Base-by-base conservation (phyloP, 257 asterid species). In the Solanum piurae region DNA sequence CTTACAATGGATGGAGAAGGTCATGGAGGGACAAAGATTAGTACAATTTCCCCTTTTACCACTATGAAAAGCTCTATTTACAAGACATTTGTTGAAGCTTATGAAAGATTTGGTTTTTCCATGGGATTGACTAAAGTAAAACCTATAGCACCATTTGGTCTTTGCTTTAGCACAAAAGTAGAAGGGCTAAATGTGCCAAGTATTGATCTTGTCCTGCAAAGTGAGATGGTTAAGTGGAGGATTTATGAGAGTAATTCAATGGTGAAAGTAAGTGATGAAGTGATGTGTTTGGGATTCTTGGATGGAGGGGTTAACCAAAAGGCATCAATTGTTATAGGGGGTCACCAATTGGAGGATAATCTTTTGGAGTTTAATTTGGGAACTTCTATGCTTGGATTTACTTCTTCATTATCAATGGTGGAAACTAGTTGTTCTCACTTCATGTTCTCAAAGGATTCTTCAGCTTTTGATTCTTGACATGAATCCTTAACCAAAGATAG, bases 201-300 rank as follows among this genome's bases (percentile, higher is more conserved):
- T 5, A 86, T 94, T 72, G 98, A 96, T 84, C 93, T 96, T 74
- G 93, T 91, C 66, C 44, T 96, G 93, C 99, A 96, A 40, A 95
- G 99, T 93, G 98, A 95, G 92, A 91, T 94, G 95, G 98, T 96
- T 85, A 94, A 91, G 88, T 94, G 96, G 98, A 93, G 93, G 84
- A 87, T 96, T 27, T 69, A 82, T 82, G 94, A 95, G 18, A 92
- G 93, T 90, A 94, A 95, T 79, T 92, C 94, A 33, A 88, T 96
- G 98, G 98, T 96, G 37, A 75, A 66, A 64, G 92, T 94, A 9
- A 87, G 93, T 90, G 94, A 93, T 68, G 95, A 90, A 2, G 93
- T 94, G 6, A 93, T 93, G 97, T 95, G 99, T 86, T 90, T 95
- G 90, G 99, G 96, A 13, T 91, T 94, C 90, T 89, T 96, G 94